Evolutionary conservation across 768 basidiomycete genomes (phyloP).

Genomic region (Mycena pura): DNA sequence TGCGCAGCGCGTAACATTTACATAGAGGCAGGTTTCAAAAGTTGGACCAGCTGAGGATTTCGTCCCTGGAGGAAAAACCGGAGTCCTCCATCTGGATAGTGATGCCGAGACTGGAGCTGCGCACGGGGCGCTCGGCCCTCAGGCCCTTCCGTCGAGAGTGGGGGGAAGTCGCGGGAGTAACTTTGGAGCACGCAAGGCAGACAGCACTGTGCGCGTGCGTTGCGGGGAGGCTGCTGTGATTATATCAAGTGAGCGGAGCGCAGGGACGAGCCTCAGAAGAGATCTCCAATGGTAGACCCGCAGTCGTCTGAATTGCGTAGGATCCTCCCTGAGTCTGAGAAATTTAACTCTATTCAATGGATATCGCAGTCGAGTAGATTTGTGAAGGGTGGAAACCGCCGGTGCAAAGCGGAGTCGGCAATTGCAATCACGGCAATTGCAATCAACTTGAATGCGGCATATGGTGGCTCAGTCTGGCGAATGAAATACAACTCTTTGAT

Average conservation of each 20-base stretch:
- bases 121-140: conserved; percentile 66
- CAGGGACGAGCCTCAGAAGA: neutral
- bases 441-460: conserved; percentile 2
- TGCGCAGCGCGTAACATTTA: neutral
- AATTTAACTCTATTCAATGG: neutral
- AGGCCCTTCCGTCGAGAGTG: conserved; percentile 48
- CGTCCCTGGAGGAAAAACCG: conserved; percentile 47
- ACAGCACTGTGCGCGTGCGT: conserved; percentile 1
- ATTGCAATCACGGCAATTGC: too few relatives aligned
- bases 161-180: neutral
- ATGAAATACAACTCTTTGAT: conserved; percentile 10
- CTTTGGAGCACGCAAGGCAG: conserved; percentile 6
- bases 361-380: neutral
- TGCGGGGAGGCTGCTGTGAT: neutral
- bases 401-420: neutral
- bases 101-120: conserved; percentile 68
- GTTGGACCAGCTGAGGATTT: conserved; percentile 76
- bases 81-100: conserved; percentile 59
- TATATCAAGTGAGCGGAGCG: neutral
- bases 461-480: neutral
- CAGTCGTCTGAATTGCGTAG: neutral
- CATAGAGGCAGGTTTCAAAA: conserved; percentile 52
- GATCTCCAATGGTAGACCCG: conserved; percentile 7
- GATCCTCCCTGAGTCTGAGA: conserved; percentile 1
- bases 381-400: conserved; percentile 3